Base-by-base conservation (phyloP, 1,284 basidiomycete genomes). In the Anthracocystis panici-leucophaei region DNA sequence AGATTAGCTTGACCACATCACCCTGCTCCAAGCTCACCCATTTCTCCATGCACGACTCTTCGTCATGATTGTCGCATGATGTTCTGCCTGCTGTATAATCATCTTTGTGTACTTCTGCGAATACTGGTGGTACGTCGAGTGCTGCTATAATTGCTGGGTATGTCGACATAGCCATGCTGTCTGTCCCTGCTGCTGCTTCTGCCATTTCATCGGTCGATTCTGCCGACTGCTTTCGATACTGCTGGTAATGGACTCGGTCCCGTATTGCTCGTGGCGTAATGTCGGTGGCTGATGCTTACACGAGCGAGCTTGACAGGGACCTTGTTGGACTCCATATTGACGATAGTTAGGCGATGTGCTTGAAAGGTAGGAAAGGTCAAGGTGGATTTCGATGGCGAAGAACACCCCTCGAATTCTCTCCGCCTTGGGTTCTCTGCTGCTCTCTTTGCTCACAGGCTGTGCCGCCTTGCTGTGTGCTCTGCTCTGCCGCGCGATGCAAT, bases 271-370 rank as follows among this genome's bases (percentile, higher is more conserved):
- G 44, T 57, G 27, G 27, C 7, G 10, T 46, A 21, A 49, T 18
- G 35, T 52, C 11, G 62, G n/a, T 18, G 12, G 56, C 14, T 59
- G 65, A 77, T 77, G 62, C 74, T 68, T 77, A 77, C 74, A 58
- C 74, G 69, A 73, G 69, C 69, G 69, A 77, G 74, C 74, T 77
- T 77, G 69, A 73, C 74, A 62, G 68, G 68, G 64, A 72, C 74
- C 74, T 77, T 77, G 57, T 65, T 72, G 62, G 74, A 77, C 65
- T 77, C 74, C 74, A 77, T 77, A 69, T 73, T 77, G 74, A 69
- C 64, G 61, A 63, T 69, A 63, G 35, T 61, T 69, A 58, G 56
- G 72, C 63, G 57, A 66, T 63, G 38, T 49, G 66, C 46, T 74
- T 68, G 64, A 58, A 68, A 53, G 66, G 67, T 62, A 27, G 51